phyloP scores from a whole-genome alignment of 495 filamentous ascomycete species.

The Geoglossum glabrum region DNA sequence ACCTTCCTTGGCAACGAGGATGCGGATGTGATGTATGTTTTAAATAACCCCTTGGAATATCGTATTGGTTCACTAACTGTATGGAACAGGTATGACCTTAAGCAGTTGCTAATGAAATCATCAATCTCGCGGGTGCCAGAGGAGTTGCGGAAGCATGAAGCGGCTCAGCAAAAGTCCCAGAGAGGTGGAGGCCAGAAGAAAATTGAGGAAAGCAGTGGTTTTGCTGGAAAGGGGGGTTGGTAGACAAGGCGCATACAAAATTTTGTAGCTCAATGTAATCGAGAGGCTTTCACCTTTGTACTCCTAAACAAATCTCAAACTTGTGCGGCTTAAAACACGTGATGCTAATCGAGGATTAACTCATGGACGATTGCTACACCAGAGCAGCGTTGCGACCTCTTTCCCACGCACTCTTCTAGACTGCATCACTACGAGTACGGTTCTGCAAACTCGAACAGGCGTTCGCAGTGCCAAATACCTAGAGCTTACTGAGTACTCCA shows the following conservation, averaged over 20 bases:
- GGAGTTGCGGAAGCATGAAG: constrained; percentile 83
- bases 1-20: constrained; percentile 94
- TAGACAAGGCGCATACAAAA: constrained; percentile 1
- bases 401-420: not conserved
- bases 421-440: not conserved
- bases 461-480: not conserved
- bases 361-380: too few species aligned
- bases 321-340: too few species aligned
- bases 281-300: too few species aligned
- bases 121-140: constrained; percentile 80
- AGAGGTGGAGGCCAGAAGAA: constrained; percentile 31
- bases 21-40: constrained; percentile 60
- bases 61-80: constrained; percentile 9
- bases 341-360: not conserved
- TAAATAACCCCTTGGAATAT: not conserved
- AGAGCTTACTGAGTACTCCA: not conserved
- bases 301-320: too few species aligned
- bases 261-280: not conserved
- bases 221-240: constrained; percentile 38
- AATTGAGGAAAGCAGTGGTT: constrained; percentile 39
- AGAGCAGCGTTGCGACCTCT: not conserved
- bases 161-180: constrained; percentile 64
- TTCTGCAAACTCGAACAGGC: not conserved
- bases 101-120: constrained; percentile 89
- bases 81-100: constrained; percentile 47